Evolutionary conservation across 179 eudicot species (phyloP), one percentile per base, ranked within the genome.

Genomic region (Corrigiola litoralis): DNA sequence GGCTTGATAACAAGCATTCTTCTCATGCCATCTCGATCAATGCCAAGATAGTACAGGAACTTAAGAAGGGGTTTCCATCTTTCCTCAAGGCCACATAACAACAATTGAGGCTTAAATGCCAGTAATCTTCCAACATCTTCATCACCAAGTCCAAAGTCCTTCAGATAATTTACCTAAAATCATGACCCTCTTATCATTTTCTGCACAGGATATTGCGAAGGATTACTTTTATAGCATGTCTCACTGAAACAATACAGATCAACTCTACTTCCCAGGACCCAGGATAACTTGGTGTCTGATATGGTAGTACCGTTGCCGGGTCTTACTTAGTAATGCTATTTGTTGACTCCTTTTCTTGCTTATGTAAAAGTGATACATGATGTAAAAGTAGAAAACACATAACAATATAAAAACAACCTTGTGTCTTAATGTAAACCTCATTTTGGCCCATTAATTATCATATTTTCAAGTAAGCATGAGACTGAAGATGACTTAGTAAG

Each of bases 41-140:
- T 63, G 56, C 97, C 95, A 28, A 87, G 94, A 79, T 92, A 92
- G 75, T 92, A 87, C 23, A 92, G 80, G 68, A 83, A 83, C 86
- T 87, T 90, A 66, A 92, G 91, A 38, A 87, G 84, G 58, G 98
- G 97, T 62, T 80, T 92, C 87, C 85, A 92, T 80, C 80, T 82
- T 61, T 90, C 94, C 70, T 92, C 97, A 58, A 92, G 85, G 77
- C 94, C 79, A 71, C 90, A 84, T 17, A 74, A 86, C 98, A 92
- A 85, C 82, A 92, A 60, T 33, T 90, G 94, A 49, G 98, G 98
- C 70, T 81, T 90, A 66, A 81, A 83, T 33, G 98, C 95, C 58
- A 92, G 72, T 64, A 92, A 64, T 69, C 79, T 84, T 48, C 96
- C 96, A 56, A 92, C 84, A 60, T 85, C 96, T 82, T 87, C 87